Conservation (phyloP, 169 alveolate genomes). For the Cyclospora cayetanensis region DNA sequence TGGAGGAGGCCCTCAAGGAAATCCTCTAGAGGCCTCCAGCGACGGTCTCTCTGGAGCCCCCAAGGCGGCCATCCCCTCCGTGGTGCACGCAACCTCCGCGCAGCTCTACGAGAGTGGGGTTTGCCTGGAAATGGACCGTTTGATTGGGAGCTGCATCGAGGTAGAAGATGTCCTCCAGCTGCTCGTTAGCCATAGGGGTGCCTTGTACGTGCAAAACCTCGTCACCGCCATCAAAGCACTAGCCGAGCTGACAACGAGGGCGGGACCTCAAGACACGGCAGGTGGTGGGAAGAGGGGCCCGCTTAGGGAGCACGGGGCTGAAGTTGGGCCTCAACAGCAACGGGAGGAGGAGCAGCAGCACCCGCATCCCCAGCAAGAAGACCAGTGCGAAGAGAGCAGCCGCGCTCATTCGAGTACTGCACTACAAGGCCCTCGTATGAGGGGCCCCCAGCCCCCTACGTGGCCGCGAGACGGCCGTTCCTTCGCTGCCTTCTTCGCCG, state of each 20-base stretch:
- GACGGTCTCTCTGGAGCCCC: no score
- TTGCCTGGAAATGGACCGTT: constrained; percentile 75
- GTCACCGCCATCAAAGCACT: constrained; percentile 74
- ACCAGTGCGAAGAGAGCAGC: not conserved
- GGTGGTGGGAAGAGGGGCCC: not conserved
- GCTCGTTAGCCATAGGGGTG: constrained; percentile 77
- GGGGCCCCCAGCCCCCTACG: constrained; percentile 13
- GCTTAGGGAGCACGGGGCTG: not conserved
- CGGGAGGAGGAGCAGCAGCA: constrained; percentile 9
- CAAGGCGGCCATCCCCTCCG: no score
- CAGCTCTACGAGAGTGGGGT: constrained; percentile 69
- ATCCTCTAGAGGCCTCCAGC: no score
- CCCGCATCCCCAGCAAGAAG: constrained; percentile 2
- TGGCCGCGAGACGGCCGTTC: constrained; percentile 28
- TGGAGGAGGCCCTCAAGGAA: no score
- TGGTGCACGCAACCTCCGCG: no score
- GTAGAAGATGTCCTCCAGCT: constrained; percentile 73
- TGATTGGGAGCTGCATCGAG: constrained; percentile 57
- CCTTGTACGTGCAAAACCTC: constrained; percentile 75
- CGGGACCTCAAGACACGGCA: not conserved
- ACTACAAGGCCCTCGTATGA: not conserved
- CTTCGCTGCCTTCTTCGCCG: not conserved
- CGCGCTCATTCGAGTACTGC: not conserved
- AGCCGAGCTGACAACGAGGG: not conserved
- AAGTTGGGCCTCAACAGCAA: constrained; percentile 1